phyloP scores from a whole-genome alignment of 2,329 filamentous ascomycete species.

The Aquanectria penicillioides region DNA sequence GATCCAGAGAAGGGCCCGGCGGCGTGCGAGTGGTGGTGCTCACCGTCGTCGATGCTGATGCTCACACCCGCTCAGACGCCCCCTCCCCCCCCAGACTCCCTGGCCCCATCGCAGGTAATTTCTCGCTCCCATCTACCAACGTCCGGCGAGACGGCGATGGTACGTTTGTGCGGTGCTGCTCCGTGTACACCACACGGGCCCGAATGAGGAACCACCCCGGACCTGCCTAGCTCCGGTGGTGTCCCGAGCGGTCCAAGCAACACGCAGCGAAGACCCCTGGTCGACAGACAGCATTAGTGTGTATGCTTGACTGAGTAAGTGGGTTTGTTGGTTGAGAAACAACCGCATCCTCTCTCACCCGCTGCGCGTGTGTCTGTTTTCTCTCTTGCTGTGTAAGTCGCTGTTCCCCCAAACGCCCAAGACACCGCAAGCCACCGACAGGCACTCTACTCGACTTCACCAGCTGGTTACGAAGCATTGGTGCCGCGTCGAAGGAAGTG shows the following conservation, averaged over 20 bases:
- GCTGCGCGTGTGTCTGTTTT: too few species aligned
- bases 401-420: too few species aligned
- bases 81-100: not conserved
- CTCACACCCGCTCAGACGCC: not conserved
- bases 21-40: too few species aligned
- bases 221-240: conserved; percentile 3
- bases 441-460: too few species aligned
- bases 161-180: not conserved
- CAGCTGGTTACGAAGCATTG: too few species aligned
- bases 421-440: too few species aligned
- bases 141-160: not conserved
- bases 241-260: conserved; percentile 6
- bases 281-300: not conserved
- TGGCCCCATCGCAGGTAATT: not conserved
- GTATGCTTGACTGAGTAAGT: too few species aligned
- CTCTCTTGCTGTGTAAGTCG: too few species aligned
- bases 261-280: not conserved
- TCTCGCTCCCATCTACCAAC: not conserved
- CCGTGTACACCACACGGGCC: not conserved
- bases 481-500: too few species aligned
- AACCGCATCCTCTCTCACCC: too few species aligned
- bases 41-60: not conserved
- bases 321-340: too few species aligned
- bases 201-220: not conserved
- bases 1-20: too few species aligned